Evolutionary conservation across 768 basidiomycete species (phyloP), one percentile per base, ranked within the genome.

Genomic region (Russula vinacea): DNA sequence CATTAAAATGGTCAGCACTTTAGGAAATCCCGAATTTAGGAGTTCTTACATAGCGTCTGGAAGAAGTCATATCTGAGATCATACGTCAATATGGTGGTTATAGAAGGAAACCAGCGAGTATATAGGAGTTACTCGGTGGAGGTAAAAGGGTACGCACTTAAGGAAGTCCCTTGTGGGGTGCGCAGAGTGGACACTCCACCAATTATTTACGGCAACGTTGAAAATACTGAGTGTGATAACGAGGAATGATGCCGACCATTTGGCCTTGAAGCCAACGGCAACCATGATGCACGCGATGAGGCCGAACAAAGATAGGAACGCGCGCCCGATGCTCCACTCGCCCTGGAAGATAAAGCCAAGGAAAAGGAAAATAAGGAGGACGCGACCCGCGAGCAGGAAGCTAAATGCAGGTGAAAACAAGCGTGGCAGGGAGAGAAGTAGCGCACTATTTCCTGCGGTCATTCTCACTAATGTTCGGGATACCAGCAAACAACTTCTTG

Each of bases 161-260:
- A 98, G 84, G 87, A 98, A 99, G 74, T 99, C 97, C 29, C 95
- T 84, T 72, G 95, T 92, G 67, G 96, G 96, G 75, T 98, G 97
- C 50, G 87, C 85, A 51, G 87, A 84, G 74, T 94, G 88, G 26
- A 98, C 87, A 69, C 84, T 87, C 96, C 96, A 99, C 90, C 92
- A 99, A 78, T 98, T 97, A 82, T 99, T 99, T 76, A 90, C 92
- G 71, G 96, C 92, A 39, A 96, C 94, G 74, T 99, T 99, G 87
- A 98, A 98, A 70, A 92, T 75, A 73, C 90, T 92, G 71, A 99
- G 77, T 4, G 94, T 82, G 67, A 97, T 76, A 64, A 98, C 95
- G 65, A 99, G 84, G 86, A 98, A 98, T 14, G 87, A 85, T 2
- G 96, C 96, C 16, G 92, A 94, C 92, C 94, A 97, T 78, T 98